Base-by-base conservation (phyloP, 225 moss, liverwort and hornwort genomes). In the Climacium dendroides region DNA sequence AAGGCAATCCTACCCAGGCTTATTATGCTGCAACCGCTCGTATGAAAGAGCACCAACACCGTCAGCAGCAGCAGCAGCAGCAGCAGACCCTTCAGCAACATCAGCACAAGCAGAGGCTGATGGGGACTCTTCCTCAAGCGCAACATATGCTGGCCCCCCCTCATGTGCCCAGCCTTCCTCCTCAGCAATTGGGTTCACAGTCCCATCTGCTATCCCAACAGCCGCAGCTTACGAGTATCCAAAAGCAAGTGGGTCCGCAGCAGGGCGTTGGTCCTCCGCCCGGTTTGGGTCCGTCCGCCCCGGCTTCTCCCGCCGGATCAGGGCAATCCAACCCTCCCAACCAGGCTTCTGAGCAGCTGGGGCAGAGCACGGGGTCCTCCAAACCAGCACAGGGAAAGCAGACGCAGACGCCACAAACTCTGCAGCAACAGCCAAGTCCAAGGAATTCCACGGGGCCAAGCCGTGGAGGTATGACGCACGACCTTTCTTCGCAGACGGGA, bases 31-130 rank as follows among this genome's bases (percentile, higher is more conserved):
- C 90, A 62, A 69, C 80, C 25, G 85, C 87, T 18, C 89, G 82
- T 8, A 85, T 90, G 89, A 90, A 92, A 75, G 90, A 89, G 47
- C 92, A 90, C 43, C 88, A 87, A 39, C 79, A 84, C 5, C 83
- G 78, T 60, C 91, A 90, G 80, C 93, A 87, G 57, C 86, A 89
- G 79, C 92, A 86, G 55, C 87, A 75, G 86, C 45, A 45, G 50
- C 93, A 91, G 61, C 92, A 87, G 81, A 87, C 61, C 41, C 80
- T 91, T 41, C 88, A 88, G 88, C 88, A 92, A 79, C 90, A 90
- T 57, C 92, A 92, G 74, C 89, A 91, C 66, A 90, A 88, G 64
- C 93, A 93, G 78, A 88, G 89, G 80, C 82, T 88, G 29, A 64
- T 88, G 89, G 89, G 91, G 66, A 39, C 66, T 59, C 81, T 86